Percentiles rank a stretch among this genome's conserved stretches.
phyloP scores from a whole-genome alignment of 2,329 filamentous ascomycete species.

The Erysiphe pulchra region DNA sequence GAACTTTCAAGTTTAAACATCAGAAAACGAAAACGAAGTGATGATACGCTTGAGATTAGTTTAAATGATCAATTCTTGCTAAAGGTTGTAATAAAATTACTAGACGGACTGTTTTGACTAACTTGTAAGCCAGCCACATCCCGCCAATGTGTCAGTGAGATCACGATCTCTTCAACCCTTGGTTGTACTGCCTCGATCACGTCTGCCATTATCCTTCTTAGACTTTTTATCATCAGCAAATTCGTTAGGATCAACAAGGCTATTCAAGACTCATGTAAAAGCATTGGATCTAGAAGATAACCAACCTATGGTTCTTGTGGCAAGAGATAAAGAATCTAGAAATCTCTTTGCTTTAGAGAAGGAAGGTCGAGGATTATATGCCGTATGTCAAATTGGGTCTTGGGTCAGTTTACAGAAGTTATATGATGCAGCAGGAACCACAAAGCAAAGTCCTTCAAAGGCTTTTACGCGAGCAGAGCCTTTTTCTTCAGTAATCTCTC shows the following conservation, averaged over 20 bases:
- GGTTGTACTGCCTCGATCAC: conserved; percentile 34
- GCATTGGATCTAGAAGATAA: conserved; percentile 37
- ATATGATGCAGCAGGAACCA: conserved; percentile 21
- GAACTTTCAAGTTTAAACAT: conserved; percentile 4
- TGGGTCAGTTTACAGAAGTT: conserved; percentile 38
- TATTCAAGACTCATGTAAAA: conserved; percentile 34
- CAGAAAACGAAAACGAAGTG: conserved; percentile 15
- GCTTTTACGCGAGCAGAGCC: conserved; percentile 3
- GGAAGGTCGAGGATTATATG: conserved; percentile 33
- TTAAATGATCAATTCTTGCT: conserved; percentile 13
- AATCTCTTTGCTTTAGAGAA: conserved; percentile 39
- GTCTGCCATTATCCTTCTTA: conserved; percentile 32
- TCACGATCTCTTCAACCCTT: conserved; percentile 31
- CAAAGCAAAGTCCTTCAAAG: conserved; percentile 14
- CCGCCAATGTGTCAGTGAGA: conserved; percentile 21
- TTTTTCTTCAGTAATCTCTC: neutral
- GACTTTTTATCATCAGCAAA: conserved; percentile 26
- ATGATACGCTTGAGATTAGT: conserved; percentile 11
- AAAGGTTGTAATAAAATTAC: conserved; percentile 9
- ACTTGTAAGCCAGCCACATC: conserved; percentile 22
- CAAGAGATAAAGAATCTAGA: conserved; percentile 27
- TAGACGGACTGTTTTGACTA: conserved; percentile 1
- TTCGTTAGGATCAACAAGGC: conserved; percentile 24
- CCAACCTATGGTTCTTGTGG: conserved; percentile 32
- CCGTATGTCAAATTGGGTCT: conserved; percentile 37